Evolutionary conservation across 2,329 filamentous ascomycete species (phyloP).

Genomic region (Gliomastix tumulicola): DNA sequence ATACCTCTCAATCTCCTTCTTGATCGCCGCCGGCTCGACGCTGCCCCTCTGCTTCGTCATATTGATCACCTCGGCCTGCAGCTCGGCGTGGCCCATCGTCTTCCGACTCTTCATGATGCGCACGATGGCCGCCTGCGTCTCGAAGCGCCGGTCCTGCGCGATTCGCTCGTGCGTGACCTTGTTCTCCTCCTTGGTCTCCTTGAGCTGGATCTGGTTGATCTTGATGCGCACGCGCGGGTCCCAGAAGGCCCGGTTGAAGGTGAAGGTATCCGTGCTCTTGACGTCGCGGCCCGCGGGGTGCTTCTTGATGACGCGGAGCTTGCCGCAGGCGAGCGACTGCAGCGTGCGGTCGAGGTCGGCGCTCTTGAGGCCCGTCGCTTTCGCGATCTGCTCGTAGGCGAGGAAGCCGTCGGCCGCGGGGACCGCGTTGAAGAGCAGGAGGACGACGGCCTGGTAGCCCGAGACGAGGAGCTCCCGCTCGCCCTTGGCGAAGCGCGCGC

Average conservation of each 20-base stretch:
- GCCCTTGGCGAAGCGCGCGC: conserved; percentile 71
- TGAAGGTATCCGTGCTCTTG: conserved; percentile 71
- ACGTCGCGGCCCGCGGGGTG: conserved; percentile 81
- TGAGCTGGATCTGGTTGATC: conserved; percentile 97
- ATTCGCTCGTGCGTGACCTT: conserved; percentile 89
- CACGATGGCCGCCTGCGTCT: conserved; percentile 95
- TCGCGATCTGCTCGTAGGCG: conserved; percentile 67
- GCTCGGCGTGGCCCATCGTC: conserved; percentile 74
- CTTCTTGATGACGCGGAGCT: conserved; percentile 77
- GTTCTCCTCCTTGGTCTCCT: conserved; percentile 93
- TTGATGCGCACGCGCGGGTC: conserved; percentile 88
- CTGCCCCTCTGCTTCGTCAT: conserved; percentile 82
- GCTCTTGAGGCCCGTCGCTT: conserved; percentile 67
- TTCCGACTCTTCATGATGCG: conserved; percentile 95
- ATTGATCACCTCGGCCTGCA: conserved; percentile 88
- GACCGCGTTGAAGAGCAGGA: conserved; percentile 81
- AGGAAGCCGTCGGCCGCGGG: conserved; percentile 52
- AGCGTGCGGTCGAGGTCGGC: conserved; percentile 81
- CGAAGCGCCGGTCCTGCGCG: conserved; percentile 82
- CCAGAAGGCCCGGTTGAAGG: conserved; percentile 68
- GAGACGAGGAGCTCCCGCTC: conserved; percentile 85
- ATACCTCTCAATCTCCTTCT: conserved; percentile 93
- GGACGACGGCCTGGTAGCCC: conserved; percentile 84
- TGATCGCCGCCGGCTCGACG: conserved; percentile 81
- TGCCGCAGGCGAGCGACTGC: conserved; percentile 90